Conservation (phyloP, 1,139 yeast species). For the Yamadazyma songkhlaensis region DNA sequence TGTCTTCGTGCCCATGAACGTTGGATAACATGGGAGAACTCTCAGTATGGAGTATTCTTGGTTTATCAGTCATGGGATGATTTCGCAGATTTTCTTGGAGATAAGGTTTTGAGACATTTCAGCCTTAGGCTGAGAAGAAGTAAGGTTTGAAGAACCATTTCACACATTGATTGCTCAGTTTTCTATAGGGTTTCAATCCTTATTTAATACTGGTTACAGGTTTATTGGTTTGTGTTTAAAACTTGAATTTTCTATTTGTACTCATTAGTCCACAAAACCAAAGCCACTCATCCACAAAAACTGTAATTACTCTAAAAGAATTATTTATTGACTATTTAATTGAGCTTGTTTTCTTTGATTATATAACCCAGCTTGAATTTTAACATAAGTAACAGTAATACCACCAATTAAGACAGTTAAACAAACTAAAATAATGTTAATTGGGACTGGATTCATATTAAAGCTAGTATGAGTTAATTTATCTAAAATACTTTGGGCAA, state of each 20-base stretch:
- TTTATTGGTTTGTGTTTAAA: not conserved
- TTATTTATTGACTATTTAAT: slow-evolving; percentile 1
- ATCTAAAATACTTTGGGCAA: slow-evolving; percentile 38
- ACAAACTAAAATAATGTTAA: slow-evolving; percentile 28
- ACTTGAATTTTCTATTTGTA: too few relatives aligned
- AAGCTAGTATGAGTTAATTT: slow-evolving; percentile 37
- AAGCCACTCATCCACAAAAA: too few relatives aligned
- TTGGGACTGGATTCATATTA: slow-evolving; percentile 42
- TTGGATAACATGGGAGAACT: not conserved
- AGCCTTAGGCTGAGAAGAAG: too few relatives aligned
- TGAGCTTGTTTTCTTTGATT: slow-evolving; percentile 16
- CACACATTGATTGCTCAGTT: too few relatives aligned
- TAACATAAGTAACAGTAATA: slow-evolving; percentile 28
- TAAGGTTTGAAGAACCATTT: too few relatives aligned
- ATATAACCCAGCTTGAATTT: slow-evolving; percentile 25
- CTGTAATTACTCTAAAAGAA: too few relatives aligned
- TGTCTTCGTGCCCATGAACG: slow-evolving; percentile 1
- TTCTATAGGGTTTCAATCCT: too few relatives aligned
- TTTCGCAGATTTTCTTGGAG: too few relatives aligned
- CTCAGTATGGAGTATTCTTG: not conserved
- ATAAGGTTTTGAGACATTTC: too few relatives aligned
- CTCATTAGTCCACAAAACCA: too few relatives aligned
- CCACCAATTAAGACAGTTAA: slow-evolving; percentile 31
- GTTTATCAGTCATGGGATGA: not conserved
- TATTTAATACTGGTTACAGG: too few relatives aligned